A percentile compares a stretch with the other conserved stretches of the same genome.
Evolutionary conservation across 2,329 filamentous ascomycete genomes (phyloP).

Genomic region (Fusarium floridanum): DNA sequence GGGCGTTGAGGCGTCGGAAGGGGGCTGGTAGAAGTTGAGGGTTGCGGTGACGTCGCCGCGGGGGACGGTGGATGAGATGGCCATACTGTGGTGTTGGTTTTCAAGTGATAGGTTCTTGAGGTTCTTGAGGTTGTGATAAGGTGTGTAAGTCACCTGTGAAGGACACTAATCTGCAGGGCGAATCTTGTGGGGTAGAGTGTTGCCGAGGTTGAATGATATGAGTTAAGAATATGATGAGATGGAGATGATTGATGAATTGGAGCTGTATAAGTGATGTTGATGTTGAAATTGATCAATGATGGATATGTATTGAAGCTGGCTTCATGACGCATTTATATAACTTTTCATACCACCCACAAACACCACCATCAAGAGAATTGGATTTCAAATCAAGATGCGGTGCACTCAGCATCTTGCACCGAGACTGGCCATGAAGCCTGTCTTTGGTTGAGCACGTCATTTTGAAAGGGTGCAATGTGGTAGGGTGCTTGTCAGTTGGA

Average conservation of each 20-base stretch:
- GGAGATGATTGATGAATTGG: neutral
- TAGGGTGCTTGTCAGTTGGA: slow-evolving; percentile 38
- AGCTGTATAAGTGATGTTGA: neutral
- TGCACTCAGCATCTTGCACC: slow-evolving; percentile 26
- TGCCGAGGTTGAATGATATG: slow-evolving; percentile 11
- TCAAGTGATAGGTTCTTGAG: neutral
- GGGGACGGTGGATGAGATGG: slow-evolving; percentile 58
- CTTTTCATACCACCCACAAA: slow-evolving; percentile 7
- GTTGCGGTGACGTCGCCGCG: slow-evolving; percentile 71
- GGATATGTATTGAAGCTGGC: slow-evolving; percentile 13
- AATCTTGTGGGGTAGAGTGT: neutral
- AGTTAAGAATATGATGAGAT: neutral
- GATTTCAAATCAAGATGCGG: slow-evolving; percentile 48
- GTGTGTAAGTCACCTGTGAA: neutral
- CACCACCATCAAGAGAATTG: slow-evolving; percentile 13
- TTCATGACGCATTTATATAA: slow-evolving; percentile 36
- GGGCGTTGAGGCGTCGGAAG: slow-evolving; percentile 69
- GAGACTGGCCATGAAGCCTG: slow-evolving; percentile 31
- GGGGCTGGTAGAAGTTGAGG: slow-evolving; percentile 76
- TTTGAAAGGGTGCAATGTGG: slow-evolving; percentile 20
- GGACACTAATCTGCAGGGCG: neutral
- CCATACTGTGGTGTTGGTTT: slow-evolving; percentile 49
- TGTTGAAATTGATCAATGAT: neutral
- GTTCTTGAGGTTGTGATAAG: neutral
- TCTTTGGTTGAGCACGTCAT: slow-evolving; percentile 45